Evolutionary conservation across 176 grass and related monocot species (phyloP).

Genomic region (Carex parvula): DNA sequence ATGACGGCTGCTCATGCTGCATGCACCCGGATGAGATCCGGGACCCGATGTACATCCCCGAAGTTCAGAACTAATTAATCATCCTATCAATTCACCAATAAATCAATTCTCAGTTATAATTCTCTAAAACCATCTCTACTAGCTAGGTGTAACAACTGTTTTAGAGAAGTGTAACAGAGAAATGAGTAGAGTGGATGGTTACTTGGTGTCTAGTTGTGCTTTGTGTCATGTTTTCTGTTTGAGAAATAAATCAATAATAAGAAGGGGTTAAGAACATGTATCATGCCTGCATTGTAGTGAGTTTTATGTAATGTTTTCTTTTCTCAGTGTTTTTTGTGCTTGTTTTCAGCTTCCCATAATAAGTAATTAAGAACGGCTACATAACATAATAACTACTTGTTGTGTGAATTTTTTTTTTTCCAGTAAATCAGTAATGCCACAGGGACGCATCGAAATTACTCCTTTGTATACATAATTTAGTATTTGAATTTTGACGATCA

Average conservation of each 20-base stretch:
- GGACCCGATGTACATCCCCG: slow-evolving; percentile 27
- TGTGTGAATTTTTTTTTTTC: too few species aligned
- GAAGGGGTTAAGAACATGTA: background rate
- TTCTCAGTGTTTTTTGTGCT: background rate
- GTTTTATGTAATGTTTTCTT: background rate
- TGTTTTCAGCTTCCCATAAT: background rate
- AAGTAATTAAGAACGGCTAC: background rate
- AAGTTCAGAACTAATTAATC: slow-evolving; percentile 28
- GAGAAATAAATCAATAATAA: background rate
- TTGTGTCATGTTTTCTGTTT: background rate
- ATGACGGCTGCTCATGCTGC: slow-evolving; percentile 43
- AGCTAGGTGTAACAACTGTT: background rate
- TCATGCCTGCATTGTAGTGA: background rate
- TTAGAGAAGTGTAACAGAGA: background rate
- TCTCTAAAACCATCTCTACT: background rate
- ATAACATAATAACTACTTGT: too few species aligned
- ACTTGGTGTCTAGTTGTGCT: background rate
- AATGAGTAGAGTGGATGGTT: background rate
- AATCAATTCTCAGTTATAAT: background rate
- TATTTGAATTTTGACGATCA: too few species aligned
- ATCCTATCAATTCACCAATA: too few species aligned
- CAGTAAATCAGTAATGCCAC: too few species aligned
- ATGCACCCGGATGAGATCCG: slow-evolving; percentile 20
- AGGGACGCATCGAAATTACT: too few species aligned
- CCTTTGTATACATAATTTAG: too few species aligned